Conservation (phyloP, 2,329 filamentous ascomycete genomes). For the Pseudogymnoascus sp. region DNA sequence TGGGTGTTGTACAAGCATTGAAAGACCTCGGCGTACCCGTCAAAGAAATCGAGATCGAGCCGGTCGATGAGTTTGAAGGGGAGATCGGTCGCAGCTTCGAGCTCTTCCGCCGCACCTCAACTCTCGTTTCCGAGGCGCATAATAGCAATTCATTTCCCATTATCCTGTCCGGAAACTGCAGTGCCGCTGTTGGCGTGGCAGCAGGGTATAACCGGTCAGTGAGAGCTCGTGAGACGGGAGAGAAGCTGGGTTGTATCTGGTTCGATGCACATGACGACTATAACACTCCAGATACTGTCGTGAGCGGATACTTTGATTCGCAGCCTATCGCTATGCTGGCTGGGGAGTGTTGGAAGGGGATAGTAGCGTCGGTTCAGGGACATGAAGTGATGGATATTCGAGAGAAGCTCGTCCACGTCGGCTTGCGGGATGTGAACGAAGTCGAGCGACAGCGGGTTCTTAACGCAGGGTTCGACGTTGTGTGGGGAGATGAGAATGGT, state of each 20-base stretch:
- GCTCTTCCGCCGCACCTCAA: conserved; percentile 31
- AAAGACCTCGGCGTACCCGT: conserved; percentile 21
- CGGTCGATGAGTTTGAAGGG: conserved; percentile 32
- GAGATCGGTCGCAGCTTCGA: conserved; percentile 35
- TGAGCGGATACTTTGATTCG: conserved; percentile 32
- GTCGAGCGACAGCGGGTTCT: conserved; percentile 27
- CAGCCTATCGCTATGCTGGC: conserved; percentile 32
- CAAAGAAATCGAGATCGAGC: conserved; percentile 22
- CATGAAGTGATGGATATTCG: conserved; percentile 17
- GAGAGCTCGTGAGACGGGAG: not conserved
- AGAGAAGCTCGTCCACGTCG: conserved; percentile 23
- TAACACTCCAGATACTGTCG: conserved; percentile 29
- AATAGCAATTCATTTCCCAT: conserved; percentile 30
- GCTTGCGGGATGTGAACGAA: conserved; percentile 24
- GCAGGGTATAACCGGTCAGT: conserved; percentile 26
- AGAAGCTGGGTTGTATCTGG: conserved; percentile 30
- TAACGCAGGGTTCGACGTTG: conserved; percentile 24
- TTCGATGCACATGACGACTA: conserved; percentile 39
- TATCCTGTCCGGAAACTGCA: conserved; percentile 34
- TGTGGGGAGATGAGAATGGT: conserved; percentile 24
- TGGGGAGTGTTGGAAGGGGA: conserved; percentile 27
- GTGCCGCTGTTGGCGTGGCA: conserved; percentile 29
- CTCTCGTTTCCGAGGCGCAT: conserved; percentile 25
- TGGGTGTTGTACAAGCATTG: conserved; percentile 26
- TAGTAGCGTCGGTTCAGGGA: conserved; percentile 29